Conservation (phyloP, 768 basidiomycete species). For the Kwoniella dendrophila region DNA sequence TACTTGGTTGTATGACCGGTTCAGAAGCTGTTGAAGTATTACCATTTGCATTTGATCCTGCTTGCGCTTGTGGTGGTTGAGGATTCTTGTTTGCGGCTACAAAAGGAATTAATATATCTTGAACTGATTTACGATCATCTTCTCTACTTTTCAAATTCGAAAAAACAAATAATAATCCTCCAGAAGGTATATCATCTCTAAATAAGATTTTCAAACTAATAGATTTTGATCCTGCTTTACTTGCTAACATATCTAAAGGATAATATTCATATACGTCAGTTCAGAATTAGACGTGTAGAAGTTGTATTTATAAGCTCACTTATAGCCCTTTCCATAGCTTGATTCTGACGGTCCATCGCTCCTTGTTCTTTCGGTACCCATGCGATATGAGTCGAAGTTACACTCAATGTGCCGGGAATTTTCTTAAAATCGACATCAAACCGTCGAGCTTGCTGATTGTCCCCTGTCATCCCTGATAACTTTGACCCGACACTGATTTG, state of each 20-base stretch:
- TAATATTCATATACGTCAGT: background rate
- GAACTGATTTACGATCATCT: slow-evolving; percentile 45
- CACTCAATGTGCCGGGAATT: slow-evolving; percentile 32
- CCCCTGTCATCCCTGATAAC: slow-evolving; percentile 21
- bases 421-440: slow-evolving; percentile 45
- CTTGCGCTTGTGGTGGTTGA: slow-evolving; percentile 16
- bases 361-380: slow-evolving; percentile 39
- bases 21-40: slow-evolving; percentile 7
- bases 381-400: slow-evolving; percentile 40
- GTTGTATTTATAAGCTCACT: slow-evolving; percentile 31
- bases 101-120: slow-evolving; percentile 48
- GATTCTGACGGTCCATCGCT: slow-evolving; percentile 45
- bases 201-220: slow-evolving; percentile 53
- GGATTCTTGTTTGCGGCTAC: slow-evolving; percentile 41
- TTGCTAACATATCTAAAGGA: slow-evolving; percentile 52
- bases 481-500: background rate
- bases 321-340: slow-evolving; percentile 38
- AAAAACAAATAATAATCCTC: slow-evolving; percentile 53
- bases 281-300: background rate
- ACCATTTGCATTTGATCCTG: slow-evolving; percentile 1
- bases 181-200: slow-evolving; percentile 47
- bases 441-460: slow-evolving; percentile 11
- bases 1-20: slow-evolving; percentile 7
- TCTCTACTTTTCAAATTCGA: slow-evolving; percentile 34
- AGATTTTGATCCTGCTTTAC: slow-evolving; percentile 47